Conservation (phyloP, 1,139 yeast species). For the Hansenula anomala region DNA sequence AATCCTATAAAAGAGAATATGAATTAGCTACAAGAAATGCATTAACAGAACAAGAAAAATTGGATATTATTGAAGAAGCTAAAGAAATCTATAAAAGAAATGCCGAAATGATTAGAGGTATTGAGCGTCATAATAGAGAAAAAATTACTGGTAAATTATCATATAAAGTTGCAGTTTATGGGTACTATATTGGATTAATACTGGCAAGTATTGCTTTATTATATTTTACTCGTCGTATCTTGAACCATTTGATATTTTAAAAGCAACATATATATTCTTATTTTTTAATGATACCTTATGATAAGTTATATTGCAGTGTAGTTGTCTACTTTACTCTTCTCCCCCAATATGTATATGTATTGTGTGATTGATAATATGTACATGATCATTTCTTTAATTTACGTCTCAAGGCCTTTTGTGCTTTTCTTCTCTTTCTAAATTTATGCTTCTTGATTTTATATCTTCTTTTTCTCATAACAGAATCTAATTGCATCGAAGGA, state of each 20-base stretch:
- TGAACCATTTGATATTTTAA: slow-evolving; percentile 2
- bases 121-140: slow-evolving; percentile 57
- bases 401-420: slow-evolving; percentile 26
- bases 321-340: neutral
- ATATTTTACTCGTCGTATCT: slow-evolving; percentile 4
- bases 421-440: slow-evolving; percentile 64
- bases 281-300: slow-evolving; percentile 3
- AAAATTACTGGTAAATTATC: slow-evolving; percentile 53
- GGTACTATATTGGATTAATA: slow-evolving; percentile 16
- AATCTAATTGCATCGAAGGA: slow-evolving; percentile 39
- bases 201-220: slow-evolving; percentile 3
- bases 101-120: slow-evolving; percentile 55
- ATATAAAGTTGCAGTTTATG: slow-evolving; percentile 41
- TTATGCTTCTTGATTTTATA: slow-evolving; percentile 73
- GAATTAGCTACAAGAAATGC: slow-evolving; percentile 69
- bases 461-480: slow-evolving; percentile 64
- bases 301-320: no score
- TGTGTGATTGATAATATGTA: slow-evolving; percentile 8
- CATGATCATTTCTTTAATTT: slow-evolving; percentile 23
- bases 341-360: slow-evolving; percentile 1
- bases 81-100: slow-evolving; percentile 62
- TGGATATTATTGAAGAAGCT: slow-evolving; percentile 65
- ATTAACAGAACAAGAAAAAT: slow-evolving; percentile 65
- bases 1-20: slow-evolving; percentile 67
- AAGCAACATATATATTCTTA: neutral